These are phyloP conservation scores for Prasinococcaceae sp. DNA, from an alignment of 139 green algal species.

Conservation along the genomic window DNA sequence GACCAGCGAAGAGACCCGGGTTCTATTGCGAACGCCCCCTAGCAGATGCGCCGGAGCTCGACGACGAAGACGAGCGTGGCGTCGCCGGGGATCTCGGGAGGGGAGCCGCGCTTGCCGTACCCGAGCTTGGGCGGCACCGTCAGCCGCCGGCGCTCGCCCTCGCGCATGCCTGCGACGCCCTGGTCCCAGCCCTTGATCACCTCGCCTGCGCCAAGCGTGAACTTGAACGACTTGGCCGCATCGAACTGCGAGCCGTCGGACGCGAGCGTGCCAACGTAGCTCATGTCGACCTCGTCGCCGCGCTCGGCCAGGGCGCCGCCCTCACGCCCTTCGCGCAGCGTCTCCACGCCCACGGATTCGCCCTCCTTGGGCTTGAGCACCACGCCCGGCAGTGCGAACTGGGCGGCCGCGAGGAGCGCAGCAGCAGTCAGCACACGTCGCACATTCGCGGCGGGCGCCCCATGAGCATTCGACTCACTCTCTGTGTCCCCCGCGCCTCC, in stretches of 20 bases:
- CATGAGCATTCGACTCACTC: too few species aligned
- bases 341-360: neutral
- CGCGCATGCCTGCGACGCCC: slow-evolving; percentile 68
- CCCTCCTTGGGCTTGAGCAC: neutral
- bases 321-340: neutral
- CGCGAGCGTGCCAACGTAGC: slow-evolving; percentile 2
- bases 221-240: neutral
- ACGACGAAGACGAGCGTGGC: slow-evolving; percentile 84
- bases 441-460: too few species aligned
- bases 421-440: too few species aligned
- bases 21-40: too few species aligned
- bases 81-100: slow-evolving; percentile 64
- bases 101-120: slow-evolving; percentile 60
- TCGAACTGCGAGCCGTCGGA: slow-evolving; percentile 4
- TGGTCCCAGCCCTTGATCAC: slow-evolving; percentile 89
- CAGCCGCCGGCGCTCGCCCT: slow-evolving; percentile 64
- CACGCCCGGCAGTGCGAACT: slow-evolving; percentile 4
- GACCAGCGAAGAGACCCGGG: too few species aligned
- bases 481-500: neutral
- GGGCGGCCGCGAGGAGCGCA: too few species aligned
- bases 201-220: slow-evolving; percentile 20
- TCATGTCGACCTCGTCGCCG: neutral
- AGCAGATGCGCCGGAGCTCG: too few species aligned
- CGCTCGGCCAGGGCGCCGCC: neutral
- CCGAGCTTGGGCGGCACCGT: slow-evolving; percentile 54